Conservation (phyloP, 2,329 filamentous ascomycete genomes). For the Clonostachys byssicola region DNA sequence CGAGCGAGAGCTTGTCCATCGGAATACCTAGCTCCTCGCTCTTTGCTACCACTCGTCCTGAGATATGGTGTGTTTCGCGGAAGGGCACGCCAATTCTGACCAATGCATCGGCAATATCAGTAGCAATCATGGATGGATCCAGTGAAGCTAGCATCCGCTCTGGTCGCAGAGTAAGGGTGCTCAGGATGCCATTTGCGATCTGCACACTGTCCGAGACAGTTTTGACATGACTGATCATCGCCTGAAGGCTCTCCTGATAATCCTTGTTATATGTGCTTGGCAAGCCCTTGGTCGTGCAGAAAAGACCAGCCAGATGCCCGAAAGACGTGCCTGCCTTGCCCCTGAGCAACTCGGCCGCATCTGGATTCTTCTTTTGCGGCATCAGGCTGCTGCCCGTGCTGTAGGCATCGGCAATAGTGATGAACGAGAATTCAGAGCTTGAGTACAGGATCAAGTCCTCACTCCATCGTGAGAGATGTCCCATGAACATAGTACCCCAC, state of each 20-base stretch:
- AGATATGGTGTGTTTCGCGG: slow-evolving; percentile 76
- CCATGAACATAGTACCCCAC: slow-evolving; percentile 75
- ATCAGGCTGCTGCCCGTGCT: slow-evolving; percentile 7
- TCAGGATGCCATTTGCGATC: slow-evolving; percentile 78
- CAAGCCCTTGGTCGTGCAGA: slow-evolving; percentile 46
- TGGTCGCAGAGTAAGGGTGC: slow-evolving; percentile 64
- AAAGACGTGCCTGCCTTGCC: slow-evolving; percentile 17
- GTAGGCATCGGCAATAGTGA: slow-evolving; percentile 41
- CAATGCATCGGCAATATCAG: slow-evolving; percentile 62
- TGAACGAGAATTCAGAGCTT: not conserved
- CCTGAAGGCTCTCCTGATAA: slow-evolving; percentile 82
- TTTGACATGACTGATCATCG: slow-evolving; percentile 81
- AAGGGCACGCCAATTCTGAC: slow-evolving; percentile 69
- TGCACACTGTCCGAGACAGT: slow-evolving; percentile 76
- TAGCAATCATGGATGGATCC: slow-evolving; percentile 79
- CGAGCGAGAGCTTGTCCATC: slow-evolving; percentile 65
- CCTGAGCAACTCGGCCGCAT: slow-evolving; percentile 15
- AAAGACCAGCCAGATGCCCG: slow-evolving; percentile 41
- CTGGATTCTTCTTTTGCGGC: slow-evolving; percentile 26
- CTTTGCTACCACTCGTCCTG: slow-evolving; percentile 57
- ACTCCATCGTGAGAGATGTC: slow-evolving; percentile 74
- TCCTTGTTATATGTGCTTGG: slow-evolving; percentile 89
- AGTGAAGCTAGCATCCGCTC: slow-evolving; percentile 77
- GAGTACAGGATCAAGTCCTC: slow-evolving; percentile 67
- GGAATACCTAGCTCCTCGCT: slow-evolving; percentile 60